Base-by-base conservation (phyloP, 306 rosid species). In the Quercus aquifolioides region DNA sequence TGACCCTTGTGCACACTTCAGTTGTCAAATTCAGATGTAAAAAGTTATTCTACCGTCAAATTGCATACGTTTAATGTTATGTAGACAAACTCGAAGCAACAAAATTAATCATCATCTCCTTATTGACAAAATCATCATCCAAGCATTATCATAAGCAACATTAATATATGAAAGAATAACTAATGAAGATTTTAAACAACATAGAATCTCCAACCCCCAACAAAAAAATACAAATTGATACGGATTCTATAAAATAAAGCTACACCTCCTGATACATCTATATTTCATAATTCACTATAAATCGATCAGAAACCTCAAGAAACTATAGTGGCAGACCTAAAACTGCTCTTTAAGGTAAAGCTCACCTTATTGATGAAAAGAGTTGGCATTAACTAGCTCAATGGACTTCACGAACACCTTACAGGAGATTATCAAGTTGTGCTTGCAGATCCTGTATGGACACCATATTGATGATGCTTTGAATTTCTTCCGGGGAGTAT, bases 401-500 rank as follows among this genome's bases (percentile, higher is more conserved):
- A 62, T 23, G 73, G 62, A 74, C 71, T 84, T 74, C 74, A 74
- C 73, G 58, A 74, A 75, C 55, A 76, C 63, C 56, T 85, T 86
- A 94, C n/a, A 91, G 85, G 55, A 89, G 91, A 73, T 77, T 82
- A 83, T 95, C 97, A 55, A 95, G 97, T 86, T 84, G 92, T 64
- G 82, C 76, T 81, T 91, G 92, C 74, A 93, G 86, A 78, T 91
- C 91, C 76, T 83, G 88, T 41, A 89, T 77, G 77, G 98, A 84
- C 67, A 89, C 87, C 88, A 93, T 82, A 81, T 90, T 88, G 84
- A 92, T 88, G 82, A 77, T 28, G 74, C 76, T 88, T 81, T 88
- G 87, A 60, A 94, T 85, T 77, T 94, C 98, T 84, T 93, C 93
- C 17, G 79, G 72, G 3, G 94, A 88, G 88, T 95, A 95, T 83